These are phyloP conservation scores for Populus deltoides DNA, from an alignment of 345 rosid genomes.

Conservation along the genomic window DNA sequence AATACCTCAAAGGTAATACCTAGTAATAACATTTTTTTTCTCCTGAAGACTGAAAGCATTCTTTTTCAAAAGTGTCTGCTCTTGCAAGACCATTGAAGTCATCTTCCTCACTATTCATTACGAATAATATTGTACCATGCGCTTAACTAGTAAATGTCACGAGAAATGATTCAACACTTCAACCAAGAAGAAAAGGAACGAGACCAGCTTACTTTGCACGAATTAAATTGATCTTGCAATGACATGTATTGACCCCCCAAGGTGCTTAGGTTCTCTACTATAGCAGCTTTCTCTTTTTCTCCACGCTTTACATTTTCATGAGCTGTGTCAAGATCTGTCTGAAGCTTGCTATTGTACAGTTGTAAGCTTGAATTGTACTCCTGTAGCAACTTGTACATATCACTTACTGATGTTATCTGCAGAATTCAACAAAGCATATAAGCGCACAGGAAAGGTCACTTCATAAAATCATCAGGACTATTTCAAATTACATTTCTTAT, in stretches of 20 bases:
- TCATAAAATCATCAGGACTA: not conserved
- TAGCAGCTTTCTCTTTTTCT: constrained; percentile 78
- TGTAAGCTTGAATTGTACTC: constrained; percentile 96
- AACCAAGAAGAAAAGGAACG: not conserved
- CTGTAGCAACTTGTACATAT: constrained; percentile 92
- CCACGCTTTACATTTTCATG: constrained; percentile 73
- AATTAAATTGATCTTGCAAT: constrained; percentile 70
- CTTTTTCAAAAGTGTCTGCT: not conserved
- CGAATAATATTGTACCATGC: not conserved
- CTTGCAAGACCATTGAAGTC: not conserved
- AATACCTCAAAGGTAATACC: not conserved
- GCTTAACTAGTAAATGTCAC: not conserved
- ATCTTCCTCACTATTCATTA: not conserved
- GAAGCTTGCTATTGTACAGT: constrained; percentile 86
- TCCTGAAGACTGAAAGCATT: not conserved
- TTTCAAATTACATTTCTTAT: constrained; percentile 12
- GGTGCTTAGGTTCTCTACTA: constrained; percentile 67
- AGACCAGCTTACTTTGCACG: constrained; percentile 54
- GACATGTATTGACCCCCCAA: constrained; percentile 72
- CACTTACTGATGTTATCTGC: constrained; percentile 86
- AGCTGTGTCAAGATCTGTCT: constrained; percentile 82
- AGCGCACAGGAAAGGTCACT: not conserved
- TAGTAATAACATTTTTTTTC: too few species aligned
- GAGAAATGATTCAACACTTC: not conserved
- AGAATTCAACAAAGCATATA: constrained; percentile 14